phyloP scores from a whole-genome alignment of 257 asterid species.

The Agastache rugosa region DNA sequence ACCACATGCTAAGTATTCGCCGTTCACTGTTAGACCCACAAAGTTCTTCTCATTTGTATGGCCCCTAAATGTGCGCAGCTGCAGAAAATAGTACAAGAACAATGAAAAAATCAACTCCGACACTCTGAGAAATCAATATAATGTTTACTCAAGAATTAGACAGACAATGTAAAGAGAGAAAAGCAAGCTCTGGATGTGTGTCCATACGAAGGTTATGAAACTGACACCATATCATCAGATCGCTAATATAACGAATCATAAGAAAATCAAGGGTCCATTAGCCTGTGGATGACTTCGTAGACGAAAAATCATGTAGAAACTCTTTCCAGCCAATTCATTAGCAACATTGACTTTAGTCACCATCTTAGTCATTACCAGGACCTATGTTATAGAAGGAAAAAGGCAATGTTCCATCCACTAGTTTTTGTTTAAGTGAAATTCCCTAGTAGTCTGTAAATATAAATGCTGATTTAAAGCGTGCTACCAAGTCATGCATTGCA shows the following conservation, averaged over 20 bases:
- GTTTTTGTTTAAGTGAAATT: neutral
- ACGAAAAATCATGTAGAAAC: neutral
- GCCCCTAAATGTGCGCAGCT: conserved; percentile 81
- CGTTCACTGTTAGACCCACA: conserved; percentile 77
- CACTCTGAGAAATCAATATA: neutral
- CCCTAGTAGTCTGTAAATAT: neutral
- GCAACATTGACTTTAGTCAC: neutral
- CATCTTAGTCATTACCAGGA: neutral
- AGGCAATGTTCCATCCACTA: neutral
- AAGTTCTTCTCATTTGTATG: conserved; percentile 84
- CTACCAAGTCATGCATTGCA: neutral
- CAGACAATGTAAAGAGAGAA: neutral
- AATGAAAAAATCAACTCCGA: neutral
- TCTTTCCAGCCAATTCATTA: neutral
- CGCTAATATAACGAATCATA: neutral
- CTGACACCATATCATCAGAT: neutral
- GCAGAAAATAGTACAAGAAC: conserved; percentile 30
- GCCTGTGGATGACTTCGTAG: neutral
- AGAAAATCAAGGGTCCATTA: neutral
- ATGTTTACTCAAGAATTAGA: neutral
- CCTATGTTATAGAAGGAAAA: neutral
- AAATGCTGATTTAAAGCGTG: neutral
- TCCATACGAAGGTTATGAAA: neutral
- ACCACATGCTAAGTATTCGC: conserved; percentile 86
- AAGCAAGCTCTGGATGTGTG: conserved; percentile 1